These are phyloP conservation scores for Cavenderia fasciculata DNA, from an alignment of 78 protist genomes.

Conservation along the genomic window DNA sequence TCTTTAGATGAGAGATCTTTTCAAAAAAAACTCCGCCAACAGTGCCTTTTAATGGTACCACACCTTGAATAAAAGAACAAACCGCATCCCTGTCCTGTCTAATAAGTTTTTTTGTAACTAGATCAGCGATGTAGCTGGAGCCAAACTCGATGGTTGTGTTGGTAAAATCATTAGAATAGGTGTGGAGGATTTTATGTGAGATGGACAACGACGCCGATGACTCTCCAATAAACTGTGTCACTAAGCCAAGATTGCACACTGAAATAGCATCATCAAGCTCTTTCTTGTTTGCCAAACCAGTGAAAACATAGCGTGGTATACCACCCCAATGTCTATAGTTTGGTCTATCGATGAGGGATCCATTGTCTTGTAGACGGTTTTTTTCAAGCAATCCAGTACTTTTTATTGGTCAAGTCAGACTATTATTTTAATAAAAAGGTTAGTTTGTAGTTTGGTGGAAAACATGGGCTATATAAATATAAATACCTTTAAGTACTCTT, in stretches of 20 bases:
- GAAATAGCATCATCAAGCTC: conserved; percentile 13
- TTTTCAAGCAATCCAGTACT: conserved; percentile 4
- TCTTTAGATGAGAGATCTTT: not conserved
- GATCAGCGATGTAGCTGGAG: conserved; percentile 4
- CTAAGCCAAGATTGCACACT: not conserved
- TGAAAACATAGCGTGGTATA: conserved; percentile 6
- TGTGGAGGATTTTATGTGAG: conserved; percentile 31
- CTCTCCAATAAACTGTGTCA: conserved; percentile 11
- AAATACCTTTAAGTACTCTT: conserved; percentile 7
- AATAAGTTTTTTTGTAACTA: not conserved
- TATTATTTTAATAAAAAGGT: not conserved
- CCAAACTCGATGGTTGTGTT: conserved; percentile 13
- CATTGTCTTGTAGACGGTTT: not conserved
- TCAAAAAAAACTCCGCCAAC: conserved; percentile 17
- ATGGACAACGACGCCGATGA: not conserved
- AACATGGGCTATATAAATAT: not conserved
- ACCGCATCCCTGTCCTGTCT: not conserved
- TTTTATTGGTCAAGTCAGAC: not conserved
- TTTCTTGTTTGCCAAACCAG: not conserved
- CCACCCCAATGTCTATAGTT: conserved; percentile 20
- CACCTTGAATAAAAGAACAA: not conserved
- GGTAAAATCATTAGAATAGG: not conserved
- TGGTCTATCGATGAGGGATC: not conserved
- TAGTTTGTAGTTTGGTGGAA: not conserved
- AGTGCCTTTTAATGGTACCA: not conserved